These are phyloP conservation scores for Aplosporella prunicola DNA, from an alignment of 2,329 filamentous ascomycete species.

Conservation along the genomic window DNA sequence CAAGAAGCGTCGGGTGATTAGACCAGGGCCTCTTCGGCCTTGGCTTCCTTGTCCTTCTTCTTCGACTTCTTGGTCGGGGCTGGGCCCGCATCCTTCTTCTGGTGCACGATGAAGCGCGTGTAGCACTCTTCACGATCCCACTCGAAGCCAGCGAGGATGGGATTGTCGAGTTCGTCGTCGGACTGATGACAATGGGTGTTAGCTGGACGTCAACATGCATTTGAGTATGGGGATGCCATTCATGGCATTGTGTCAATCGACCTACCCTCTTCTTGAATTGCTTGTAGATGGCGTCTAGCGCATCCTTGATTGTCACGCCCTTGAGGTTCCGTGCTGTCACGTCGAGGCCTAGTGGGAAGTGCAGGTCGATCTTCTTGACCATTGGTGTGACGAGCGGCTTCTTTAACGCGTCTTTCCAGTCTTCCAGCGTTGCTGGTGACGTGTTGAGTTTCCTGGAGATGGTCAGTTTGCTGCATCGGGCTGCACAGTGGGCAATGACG, in stretches of 20 bases:
- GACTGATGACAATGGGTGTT: too few relatives aligned
- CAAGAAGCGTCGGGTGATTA: too few relatives aligned
- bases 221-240: background rate
- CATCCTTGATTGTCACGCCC: constrained; percentile 96
- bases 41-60: constrained; percentile 24
- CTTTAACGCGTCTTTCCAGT: constrained; percentile 68
- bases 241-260: too few relatives aligned
- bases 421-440: constrained; percentile 66
- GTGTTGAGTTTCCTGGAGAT: constrained; percentile 80
- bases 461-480: background rate
- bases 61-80: constrained; percentile 27
- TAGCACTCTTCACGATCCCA: constrained; percentile 92
- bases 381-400: constrained; percentile 69
- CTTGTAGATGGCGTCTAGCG: constrained; percentile 90
- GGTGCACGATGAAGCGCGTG: constrained; percentile 78
- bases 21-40: constrained; percentile 19
- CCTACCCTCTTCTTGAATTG: constrained; percentile 90
- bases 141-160: constrained; percentile 88
- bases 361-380: constrained; percentile 88
- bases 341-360: constrained; percentile 80
- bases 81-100: constrained; percentile 57
- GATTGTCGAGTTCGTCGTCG: constrained; percentile 81
- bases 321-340: constrained; percentile 85
- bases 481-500: constrained; percentile 2
- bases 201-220: background rate